Evolutionary conservation across 768 basidiomycete species (phyloP), one percentile per base, ranked within the genome.

Genomic region (Gelatoporia subvermispora): DNA sequence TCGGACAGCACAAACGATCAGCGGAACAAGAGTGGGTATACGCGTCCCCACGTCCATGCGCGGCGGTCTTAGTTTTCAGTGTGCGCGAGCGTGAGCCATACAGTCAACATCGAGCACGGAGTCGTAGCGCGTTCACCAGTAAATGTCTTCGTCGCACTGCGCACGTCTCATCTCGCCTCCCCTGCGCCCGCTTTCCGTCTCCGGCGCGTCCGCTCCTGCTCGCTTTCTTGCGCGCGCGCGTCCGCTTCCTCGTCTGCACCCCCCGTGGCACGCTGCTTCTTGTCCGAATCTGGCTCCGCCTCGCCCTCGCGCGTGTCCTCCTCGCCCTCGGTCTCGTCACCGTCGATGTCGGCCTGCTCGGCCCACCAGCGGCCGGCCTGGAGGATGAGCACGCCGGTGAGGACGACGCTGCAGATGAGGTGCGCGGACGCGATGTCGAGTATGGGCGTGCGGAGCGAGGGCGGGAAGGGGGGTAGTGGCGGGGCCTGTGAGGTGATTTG

Each of bases 321-420:
- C 18, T 49, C 52, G 11, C 39, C 41, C 18, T 40, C 35, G 22
- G 18, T 46, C 13, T 77, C 77, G 20, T 79, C 79, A 31, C 78
- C 78, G 25, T 81, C 81, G 25, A 68, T 68, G 52, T 89, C 87
- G 15, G 82, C 73, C 24, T 77, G 78, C 62, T 93, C 90, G 3
- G 85, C 87, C 88, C 88, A 93, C 71, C 82, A 85, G 38, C 89
- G 78, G 39, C 85, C 86, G 0, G 88, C 88, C 68, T 93, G 90
- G 21, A 93, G 75, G 8, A 82, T 79, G 28, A 93, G 70, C 22
- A 93, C 85, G n/a, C 90, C 90, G 0, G 90, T 93, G 47, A 93
- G 76, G 0, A 88, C 87, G 41, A 93, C 90, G 61, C 86, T 87
- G 71, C 87, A 91, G 49, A 92, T 79, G 60, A 93, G 84, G 62